Conservation (phyloP, 768 basidiomycete genomes). For the Lactarius tabidus region DNA sequence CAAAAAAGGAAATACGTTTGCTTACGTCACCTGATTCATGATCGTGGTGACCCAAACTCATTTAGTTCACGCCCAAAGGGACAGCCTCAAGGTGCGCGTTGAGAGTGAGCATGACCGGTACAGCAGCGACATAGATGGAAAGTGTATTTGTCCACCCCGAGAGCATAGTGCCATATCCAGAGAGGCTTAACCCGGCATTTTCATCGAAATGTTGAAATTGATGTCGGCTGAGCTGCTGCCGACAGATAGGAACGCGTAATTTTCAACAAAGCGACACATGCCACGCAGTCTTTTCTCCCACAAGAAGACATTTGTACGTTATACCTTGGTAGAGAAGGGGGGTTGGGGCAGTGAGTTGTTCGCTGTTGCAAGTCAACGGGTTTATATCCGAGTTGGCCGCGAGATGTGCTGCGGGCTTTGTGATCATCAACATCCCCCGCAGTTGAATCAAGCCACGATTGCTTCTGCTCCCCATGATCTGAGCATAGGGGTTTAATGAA, state of each 20-base stretch:
- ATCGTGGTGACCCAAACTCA: conserved; percentile 3
- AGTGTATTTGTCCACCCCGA: neutral
- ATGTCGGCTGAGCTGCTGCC: neutral
- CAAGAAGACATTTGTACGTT: neutral
- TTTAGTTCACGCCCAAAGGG: neutral
- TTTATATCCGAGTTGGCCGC: neutral
- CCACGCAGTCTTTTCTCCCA: neutral
- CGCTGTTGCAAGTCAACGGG: neutral
- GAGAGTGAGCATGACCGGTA: too few species aligned
- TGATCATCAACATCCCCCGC: neutral
- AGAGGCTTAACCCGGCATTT: neutral
- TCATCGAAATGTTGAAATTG: neutral
- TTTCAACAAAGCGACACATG: neutral
- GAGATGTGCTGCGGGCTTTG: neutral
- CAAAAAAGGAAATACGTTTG: conserved; percentile 14
- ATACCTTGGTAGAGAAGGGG: neutral
- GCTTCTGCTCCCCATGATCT: conserved; percentile 1
- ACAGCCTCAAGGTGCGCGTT: neutral
- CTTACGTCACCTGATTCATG: conserved; percentile 19
- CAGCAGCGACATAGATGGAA: neutral
- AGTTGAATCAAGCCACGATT: conserved; percentile 14
- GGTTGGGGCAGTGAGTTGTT: neutral
- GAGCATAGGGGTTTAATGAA: neutral
- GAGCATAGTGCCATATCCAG: neutral
- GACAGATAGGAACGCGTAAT: neutral